These are phyloP conservation scores for Trichoderma orchidacearum DNA, from an alignment of 495 filamentous ascomycete genomes.

Conservation along the genomic window DNA sequence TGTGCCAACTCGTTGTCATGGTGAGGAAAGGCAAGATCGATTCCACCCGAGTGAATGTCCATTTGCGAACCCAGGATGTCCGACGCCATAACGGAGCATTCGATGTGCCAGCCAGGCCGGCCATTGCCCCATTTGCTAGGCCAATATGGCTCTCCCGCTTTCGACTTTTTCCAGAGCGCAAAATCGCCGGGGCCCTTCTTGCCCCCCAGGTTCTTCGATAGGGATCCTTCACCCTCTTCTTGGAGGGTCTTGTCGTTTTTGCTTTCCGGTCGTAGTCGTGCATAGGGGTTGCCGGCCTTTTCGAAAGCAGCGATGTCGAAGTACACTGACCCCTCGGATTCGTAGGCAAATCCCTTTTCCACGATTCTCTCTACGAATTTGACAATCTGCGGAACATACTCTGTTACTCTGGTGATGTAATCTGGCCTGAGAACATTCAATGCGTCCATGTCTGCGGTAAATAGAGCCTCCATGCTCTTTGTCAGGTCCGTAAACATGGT, in stretches of 20 bases:
- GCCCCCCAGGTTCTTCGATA: slow-evolving; percentile 51
- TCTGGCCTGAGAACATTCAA: slow-evolving; percentile 80
- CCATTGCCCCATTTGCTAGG: slow-evolving; percentile 73
- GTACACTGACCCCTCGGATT: slow-evolving; percentile 78
- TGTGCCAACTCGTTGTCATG: slow-evolving; percentile 96
- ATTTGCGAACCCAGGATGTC: slow-evolving; percentile 68
- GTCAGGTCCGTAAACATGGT: slow-evolving; percentile 63
- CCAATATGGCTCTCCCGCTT: slow-evolving; percentile 88
- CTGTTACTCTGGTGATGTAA: slow-evolving; percentile 72
- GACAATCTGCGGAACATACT: slow-evolving; percentile 75
- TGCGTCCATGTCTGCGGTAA: slow-evolving; percentile 70
- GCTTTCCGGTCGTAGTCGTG: slow-evolving; percentile 76
- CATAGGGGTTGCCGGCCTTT: slow-evolving; percentile 67
- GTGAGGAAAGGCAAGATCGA: slow-evolving; percentile 89
- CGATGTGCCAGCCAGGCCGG: slow-evolving; percentile 93
- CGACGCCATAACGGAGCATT: slow-evolving; percentile 94
- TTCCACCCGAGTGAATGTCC: slow-evolving; percentile 89
- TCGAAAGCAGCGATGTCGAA: slow-evolving; percentile 89
- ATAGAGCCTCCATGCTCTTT: slow-evolving; percentile 65
- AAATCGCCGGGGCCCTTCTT: slow-evolving; percentile 74
- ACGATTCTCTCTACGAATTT: slow-evolving; percentile 58
- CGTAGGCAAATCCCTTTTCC: slow-evolving; percentile 78
- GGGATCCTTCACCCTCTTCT: slow-evolving; percentile 80
- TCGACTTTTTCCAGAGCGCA: slow-evolving; percentile 88
- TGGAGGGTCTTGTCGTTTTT: slow-evolving; percentile 67